phyloP scores from a whole-genome alignment of 2,329 filamentous ascomycete genomes.

The Exophiala aquamarina region DNA sequence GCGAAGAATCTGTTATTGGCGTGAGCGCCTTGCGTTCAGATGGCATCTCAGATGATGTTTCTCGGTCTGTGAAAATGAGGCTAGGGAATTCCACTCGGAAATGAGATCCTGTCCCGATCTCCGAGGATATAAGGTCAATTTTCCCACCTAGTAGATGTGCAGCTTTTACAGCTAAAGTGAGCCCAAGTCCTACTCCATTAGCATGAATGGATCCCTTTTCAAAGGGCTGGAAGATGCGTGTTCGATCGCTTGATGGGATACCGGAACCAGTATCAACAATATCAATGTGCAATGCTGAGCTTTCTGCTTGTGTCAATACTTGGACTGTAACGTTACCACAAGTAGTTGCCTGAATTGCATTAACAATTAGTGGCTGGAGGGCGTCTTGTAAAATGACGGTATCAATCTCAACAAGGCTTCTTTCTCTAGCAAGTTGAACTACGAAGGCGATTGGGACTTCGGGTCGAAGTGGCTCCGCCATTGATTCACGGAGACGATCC shows the following conservation, averaged over 20 bases:
- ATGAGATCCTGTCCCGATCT: slow-evolving; percentile 39
- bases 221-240: slow-evolving; percentile 45
- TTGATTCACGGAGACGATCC: slow-evolving; percentile 30
- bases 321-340: slow-evolving; percentile 36
- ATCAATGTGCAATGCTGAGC: slow-evolving; percentile 38
- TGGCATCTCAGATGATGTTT: slow-evolving; percentile 1
- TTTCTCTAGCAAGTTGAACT: slow-evolving; percentile 32
- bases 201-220: slow-evolving; percentile 42
- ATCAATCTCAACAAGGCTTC: slow-evolving; percentile 37
- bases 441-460: slow-evolving; percentile 36
- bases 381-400: slow-evolving; percentile 43
- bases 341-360: slow-evolving; percentile 44
- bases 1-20: too few relatives aligned
- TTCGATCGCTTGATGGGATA: slow-evolving; percentile 36
- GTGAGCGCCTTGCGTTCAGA: not conserved
- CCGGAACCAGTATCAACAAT: slow-evolving; percentile 45
- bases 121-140: slow-evolving; percentile 39
- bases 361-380: slow-evolving; percentile 42
- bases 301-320: slow-evolving; percentile 31
- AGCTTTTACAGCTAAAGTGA: slow-evolving; percentile 45
- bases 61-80: slow-evolving; percentile 28
- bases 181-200: slow-evolving; percentile 43
- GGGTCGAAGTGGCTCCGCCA: slow-evolving; percentile 32
- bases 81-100: slow-evolving; percentile 38
- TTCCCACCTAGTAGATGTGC: slow-evolving; percentile 41